Conservation (phyloP, 192 early-diverging fungal genomes). For the Podila epigama region DNA sequence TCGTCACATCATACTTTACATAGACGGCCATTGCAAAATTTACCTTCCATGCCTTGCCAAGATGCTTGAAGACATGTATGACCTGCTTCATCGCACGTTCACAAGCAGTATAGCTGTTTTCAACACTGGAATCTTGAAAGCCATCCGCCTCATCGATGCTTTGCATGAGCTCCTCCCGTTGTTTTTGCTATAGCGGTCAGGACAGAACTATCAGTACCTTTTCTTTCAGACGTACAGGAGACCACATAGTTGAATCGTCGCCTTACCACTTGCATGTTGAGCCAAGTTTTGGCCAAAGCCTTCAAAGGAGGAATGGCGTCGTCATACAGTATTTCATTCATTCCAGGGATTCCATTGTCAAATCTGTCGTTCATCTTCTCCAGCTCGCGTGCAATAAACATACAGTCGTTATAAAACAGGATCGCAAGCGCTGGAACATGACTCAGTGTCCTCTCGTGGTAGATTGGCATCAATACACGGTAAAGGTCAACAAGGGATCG, state of each 20-base stretch:
- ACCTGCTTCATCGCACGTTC: slow-evolving; percentile 62
- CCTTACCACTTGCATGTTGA: slow-evolving; percentile 63
- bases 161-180: slow-evolving; percentile 57
- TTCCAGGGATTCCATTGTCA: slow-evolving; percentile 23
- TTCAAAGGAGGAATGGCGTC: slow-evolving; percentile 60
- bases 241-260: background rate
- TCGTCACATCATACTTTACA: background rate
- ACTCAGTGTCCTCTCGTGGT: slow-evolving; percentile 62
- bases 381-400: slow-evolving; percentile 63
- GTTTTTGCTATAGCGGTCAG: slow-evolving; percentile 53
- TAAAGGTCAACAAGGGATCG: slow-evolving; percentile 64
- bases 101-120: slow-evolving; percentile 53
- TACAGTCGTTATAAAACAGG: slow-evolving; percentile 76
- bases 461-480: slow-evolving; percentile 66
- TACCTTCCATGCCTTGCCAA: slow-evolving; percentile 68
- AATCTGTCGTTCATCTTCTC: slow-evolving; percentile 47
- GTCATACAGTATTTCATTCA: slow-evolving; percentile 54
- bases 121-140: slow-evolving; percentile 48
- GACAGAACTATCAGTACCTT: slow-evolving; percentile 1
- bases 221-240: background rate
- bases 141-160: slow-evolving; percentile 48
- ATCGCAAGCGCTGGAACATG: slow-evolving; percentile 63
- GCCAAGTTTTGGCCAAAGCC: slow-evolving; percentile 59
- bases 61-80: slow-evolving; percentile 51
- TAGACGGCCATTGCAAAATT: background rate